A percentile compares a stretch with the other conserved stretches of the same genome.
These are phyloP conservation scores for Russula olivacea DNA, from an alignment of 768 basidiomycete genomes.

Conservation along the genomic window DNA sequence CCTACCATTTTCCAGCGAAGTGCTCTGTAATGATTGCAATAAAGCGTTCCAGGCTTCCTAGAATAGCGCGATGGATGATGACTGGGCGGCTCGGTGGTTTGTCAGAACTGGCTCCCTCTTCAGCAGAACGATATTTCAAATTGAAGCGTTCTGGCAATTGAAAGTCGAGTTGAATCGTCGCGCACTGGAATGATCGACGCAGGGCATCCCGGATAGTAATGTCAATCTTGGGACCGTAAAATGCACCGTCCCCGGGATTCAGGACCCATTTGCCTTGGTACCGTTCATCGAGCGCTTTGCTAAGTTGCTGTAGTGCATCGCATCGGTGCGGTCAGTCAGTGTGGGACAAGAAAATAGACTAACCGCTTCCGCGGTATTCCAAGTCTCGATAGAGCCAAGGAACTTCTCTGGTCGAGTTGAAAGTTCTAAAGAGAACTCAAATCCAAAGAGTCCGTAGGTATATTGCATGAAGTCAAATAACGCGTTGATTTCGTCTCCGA, in stretches of 20 bases:
- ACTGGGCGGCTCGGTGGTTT: slow-evolving; percentile 72
- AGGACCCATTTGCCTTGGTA: slow-evolving; percentile 88
- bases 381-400: slow-evolving; percentile 83
- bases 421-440: slow-evolving; percentile 88
- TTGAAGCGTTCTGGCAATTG: slow-evolving; percentile 96
- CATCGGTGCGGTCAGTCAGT: not conserved
- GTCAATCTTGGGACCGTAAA: slow-evolving; percentile 99
- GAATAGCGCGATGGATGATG: slow-evolving; percentile 95
- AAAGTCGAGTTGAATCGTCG: slow-evolving; percentile 98
- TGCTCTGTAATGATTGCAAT: slow-evolving; percentile 97
- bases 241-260: slow-evolving; percentile 96
- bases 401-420: slow-evolving; percentile 95
- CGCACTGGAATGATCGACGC: slow-evolving; percentile 92
- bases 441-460: slow-evolving; percentile 91
- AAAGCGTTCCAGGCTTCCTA: slow-evolving; percentile 92
- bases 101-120: slow-evolving; percentile 54
- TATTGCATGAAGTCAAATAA: slow-evolving; percentile 95
- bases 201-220: slow-evolving; percentile 94
- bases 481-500: slow-evolving; percentile 78
- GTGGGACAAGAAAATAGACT: slow-evolving; percentile 23
- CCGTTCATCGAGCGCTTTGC: slow-evolving; percentile 72
- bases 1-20: slow-evolving; percentile 93
- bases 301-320: slow-evolving; percentile 59
- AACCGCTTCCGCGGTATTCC: slow-evolving; percentile 85
- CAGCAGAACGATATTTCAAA: slow-evolving; percentile 80